Percentiles rank a stretch among this genome's conserved stretches.
Conservation (phyloP, 805 yeast genomes). For the Wickerhamiella lipophila region DNA sequence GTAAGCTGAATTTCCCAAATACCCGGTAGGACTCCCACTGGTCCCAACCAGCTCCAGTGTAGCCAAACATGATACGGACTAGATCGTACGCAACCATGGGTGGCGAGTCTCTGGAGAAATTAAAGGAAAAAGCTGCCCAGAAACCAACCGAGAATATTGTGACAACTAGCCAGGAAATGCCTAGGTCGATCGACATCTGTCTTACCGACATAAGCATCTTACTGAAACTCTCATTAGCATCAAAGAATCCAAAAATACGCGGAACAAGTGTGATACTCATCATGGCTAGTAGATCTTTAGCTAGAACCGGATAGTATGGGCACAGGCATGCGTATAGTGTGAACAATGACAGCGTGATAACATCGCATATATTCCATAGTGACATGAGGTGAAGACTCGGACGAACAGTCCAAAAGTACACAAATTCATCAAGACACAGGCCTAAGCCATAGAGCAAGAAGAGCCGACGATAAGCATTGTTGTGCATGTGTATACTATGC, state of each 20-base stretch:
- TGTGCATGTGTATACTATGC: conserved; percentile 19
- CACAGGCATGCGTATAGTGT: conserved; percentile 21
- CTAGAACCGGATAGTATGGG: conserved; percentile 4
- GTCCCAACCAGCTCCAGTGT: conserved; percentile 49
- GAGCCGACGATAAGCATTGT: conserved; percentile 17
- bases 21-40: conserved; percentile 39
- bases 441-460: conserved; percentile 38
- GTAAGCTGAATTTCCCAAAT: conserved; percentile 36
- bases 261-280: conserved; percentile 40
- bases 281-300: conserved; percentile 28
- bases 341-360: conserved; percentile 32
- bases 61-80: conserved; percentile 43
- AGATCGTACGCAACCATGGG: conserved; percentile 39
- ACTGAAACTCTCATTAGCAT: conserved; percentile 41
- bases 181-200: conserved; percentile 39
- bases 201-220: conserved; percentile 39
- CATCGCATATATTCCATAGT: conserved; percentile 43
- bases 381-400: conserved; percentile 35
- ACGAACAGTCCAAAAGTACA: conserved; percentile 36
- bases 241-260: conserved; percentile 38
- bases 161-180: conserved; percentile 38
- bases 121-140: conserved; percentile 40
- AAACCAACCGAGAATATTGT: conserved; percentile 41
- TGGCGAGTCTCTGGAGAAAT: conserved; percentile 36
- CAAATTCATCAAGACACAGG: conserved; percentile 36